phyloP scores from a whole-genome alignment of 1,139 yeast species.

The Saccharomyces hybrid region DNA sequence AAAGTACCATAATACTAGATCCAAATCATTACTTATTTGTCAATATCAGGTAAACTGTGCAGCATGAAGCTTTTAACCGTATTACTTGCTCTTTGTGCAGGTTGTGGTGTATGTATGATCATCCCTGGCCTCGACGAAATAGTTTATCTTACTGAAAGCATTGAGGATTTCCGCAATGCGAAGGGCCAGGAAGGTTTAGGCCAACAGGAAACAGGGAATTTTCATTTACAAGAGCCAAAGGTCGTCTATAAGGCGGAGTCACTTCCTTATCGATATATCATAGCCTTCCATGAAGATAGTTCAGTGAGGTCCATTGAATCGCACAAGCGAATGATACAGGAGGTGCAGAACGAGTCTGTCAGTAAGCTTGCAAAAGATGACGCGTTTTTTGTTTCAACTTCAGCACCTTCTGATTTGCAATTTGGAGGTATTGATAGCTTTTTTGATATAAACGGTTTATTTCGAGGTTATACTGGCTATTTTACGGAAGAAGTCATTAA shows the following conservation, averaged over 20 bases:
- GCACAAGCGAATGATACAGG: constrained; percentile 50
- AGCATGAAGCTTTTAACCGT: neutral
- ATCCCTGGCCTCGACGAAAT: neutral
- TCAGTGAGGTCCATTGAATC: constrained; percentile 43
- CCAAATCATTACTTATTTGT: neutral
- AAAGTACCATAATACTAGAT: neutral
- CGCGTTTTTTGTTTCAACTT: constrained; percentile 12
- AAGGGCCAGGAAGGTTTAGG: neutral
- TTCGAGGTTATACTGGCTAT: constrained; percentile 67
- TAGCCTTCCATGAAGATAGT: constrained; percentile 62
- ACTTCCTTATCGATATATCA: constrained; percentile 41
- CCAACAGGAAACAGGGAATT: neutral
- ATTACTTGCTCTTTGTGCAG: neutral
- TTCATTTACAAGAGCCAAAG: neutral
- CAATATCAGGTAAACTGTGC: neutral
- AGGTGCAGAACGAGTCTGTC: constrained; percentile 25
- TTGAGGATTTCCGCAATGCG: neutral
- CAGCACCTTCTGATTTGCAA: neutral
- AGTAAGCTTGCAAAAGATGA: constrained; percentile 17
- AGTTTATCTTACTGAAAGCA: neutral
- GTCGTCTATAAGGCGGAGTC: neutral
- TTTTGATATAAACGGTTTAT: constrained; percentile 49
- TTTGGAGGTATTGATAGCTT: constrained; percentile 43
- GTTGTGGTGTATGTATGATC: neutral
- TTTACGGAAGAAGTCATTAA: constrained; percentile 67